Evolutionary conservation across 176 grass and related monocot species (phyloP).

Genomic region (Pharus latifolius): DNA sequence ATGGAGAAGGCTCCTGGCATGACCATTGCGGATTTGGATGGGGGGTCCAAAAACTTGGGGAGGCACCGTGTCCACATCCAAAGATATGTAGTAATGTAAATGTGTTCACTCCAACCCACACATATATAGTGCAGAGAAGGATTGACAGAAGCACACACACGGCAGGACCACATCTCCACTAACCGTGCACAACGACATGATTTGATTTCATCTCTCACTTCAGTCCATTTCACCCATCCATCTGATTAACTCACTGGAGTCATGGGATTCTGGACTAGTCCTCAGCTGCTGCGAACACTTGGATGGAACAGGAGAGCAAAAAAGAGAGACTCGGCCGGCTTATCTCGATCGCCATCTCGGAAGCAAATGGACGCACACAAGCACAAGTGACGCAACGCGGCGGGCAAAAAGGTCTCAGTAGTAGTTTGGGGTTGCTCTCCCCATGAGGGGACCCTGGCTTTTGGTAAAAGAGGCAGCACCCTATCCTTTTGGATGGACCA

Average conservation of each 20-base stretch:
- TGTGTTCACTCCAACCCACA: background rate
- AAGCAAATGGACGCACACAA: background rate
- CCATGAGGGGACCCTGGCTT: background rate
- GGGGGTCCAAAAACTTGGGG: background rate
- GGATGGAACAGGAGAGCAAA: slow-evolving; percentile 12
- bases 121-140: background rate
- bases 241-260: too few species aligned
- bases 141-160: background rate
- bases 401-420: background rate
- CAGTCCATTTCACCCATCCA: background rate
- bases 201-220: background rate
- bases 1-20: background rate
- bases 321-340: background rate
- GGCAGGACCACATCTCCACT: background rate
- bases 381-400: background rate
- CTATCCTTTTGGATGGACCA: slow-evolving; percentile 7
- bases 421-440: background rate
- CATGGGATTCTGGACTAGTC: slow-evolving; percentile 9
- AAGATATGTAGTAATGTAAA: background rate
- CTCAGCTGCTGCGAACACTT: background rate
- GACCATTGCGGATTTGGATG: too few species aligned
- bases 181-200: background rate
- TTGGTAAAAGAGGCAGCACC: slow-evolving; percentile 11
- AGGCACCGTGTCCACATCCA: background rate
- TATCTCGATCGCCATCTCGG: background rate